Evolutionary conservation across 768 basidiomycete genomes (phyloP).

Genomic region (Panellus pusillus): DNA sequence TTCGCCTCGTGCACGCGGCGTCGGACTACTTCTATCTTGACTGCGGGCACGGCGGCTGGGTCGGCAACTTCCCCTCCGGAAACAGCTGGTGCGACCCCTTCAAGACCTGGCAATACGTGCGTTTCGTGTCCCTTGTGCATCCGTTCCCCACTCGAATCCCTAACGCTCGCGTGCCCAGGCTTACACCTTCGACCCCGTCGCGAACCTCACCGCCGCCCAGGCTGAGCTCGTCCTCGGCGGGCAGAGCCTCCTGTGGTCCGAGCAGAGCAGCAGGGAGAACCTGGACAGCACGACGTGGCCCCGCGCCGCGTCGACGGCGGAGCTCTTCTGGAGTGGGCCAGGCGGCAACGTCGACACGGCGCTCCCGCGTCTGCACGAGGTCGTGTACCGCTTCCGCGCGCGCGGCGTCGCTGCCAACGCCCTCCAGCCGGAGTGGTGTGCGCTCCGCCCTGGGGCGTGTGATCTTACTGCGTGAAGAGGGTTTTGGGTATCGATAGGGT

Average conservation of each 20-base stretch:
- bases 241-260: constrained; percentile 50
- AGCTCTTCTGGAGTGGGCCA: constrained; percentile 56
- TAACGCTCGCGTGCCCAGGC: constrained; percentile 27
- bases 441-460: constrained; percentile 46
- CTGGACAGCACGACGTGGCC: constrained; percentile 54
- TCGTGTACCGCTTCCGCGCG: constrained; percentile 48
- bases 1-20: constrained; percentile 47
- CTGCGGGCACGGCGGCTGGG: constrained; percentile 50
- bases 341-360: constrained; percentile 19
- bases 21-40: constrained; percentile 60
- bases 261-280: constrained; percentile 47
- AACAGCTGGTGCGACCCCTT: constrained; percentile 53
- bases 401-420: constrained; percentile 47
- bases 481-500: background rate
- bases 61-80: constrained; percentile 34
- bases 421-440: constrained; percentile 62
- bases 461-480: constrained; percentile 26
- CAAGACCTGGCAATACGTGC: constrained; percentile 51
- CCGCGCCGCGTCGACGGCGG: constrained; percentile 49
- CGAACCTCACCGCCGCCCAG: constrained; percentile 35
- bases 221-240: constrained; percentile 26
- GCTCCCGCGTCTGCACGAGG: constrained; percentile 49
- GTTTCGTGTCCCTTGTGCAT: constrained; percentile 17
- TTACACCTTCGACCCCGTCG: constrained; percentile 52
- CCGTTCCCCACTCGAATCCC: background rate